Evolutionary conservation across 1,284 basidiomycete species (phyloP).

Genomic region (Boletellus deceptivus): DNA sequence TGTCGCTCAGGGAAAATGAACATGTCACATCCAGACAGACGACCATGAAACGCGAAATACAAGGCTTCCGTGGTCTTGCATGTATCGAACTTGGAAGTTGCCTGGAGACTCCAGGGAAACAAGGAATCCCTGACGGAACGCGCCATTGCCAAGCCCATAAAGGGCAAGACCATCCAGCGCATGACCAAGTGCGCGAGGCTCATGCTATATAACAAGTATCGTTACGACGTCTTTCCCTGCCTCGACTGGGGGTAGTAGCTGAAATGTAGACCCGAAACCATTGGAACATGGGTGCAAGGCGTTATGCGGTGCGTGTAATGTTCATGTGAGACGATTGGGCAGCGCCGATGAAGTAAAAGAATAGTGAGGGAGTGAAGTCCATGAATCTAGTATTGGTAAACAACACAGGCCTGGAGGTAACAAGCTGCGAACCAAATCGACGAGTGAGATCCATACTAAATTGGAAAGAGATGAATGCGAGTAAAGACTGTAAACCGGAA

Average conservation of each 20-base stretch:
- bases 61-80: constrained; percentile 6
- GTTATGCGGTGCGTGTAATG: constrained; percentile 5
- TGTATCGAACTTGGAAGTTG: constrained; percentile 8
- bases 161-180: neutral
- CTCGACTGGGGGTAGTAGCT: constrained; percentile 12
- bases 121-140: constrained; percentile 15
- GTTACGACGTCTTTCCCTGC: constrained; percentile 13
- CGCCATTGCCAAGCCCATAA: constrained; percentile 22
- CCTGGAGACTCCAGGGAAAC: constrained; percentile 8
- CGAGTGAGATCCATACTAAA: constrained; percentile 17
- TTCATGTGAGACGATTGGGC: constrained; percentile 15
- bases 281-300: constrained; percentile 4
- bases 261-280: constrained; percentile 7
- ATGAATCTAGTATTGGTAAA: constrained; percentile 18
- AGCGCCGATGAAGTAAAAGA: constrained; percentile 20
- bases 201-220: constrained; percentile 22
- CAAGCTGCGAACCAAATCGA: constrained; percentile 23
- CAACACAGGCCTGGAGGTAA: neutral
- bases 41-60: constrained; percentile 16
- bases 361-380: constrained; percentile 14
- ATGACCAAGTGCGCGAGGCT: constrained; percentile 7
- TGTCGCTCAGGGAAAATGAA: constrained; percentile 3
- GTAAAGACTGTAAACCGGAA: constrained; percentile 11
- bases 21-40: constrained; percentile 10
- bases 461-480: constrained; percentile 19